Evolutionary conservation across 2,329 filamentous ascomycete genomes (phyloP), one percentile per base, ranked within the genome.

Genomic region (Beauveria medogensis): DNA sequence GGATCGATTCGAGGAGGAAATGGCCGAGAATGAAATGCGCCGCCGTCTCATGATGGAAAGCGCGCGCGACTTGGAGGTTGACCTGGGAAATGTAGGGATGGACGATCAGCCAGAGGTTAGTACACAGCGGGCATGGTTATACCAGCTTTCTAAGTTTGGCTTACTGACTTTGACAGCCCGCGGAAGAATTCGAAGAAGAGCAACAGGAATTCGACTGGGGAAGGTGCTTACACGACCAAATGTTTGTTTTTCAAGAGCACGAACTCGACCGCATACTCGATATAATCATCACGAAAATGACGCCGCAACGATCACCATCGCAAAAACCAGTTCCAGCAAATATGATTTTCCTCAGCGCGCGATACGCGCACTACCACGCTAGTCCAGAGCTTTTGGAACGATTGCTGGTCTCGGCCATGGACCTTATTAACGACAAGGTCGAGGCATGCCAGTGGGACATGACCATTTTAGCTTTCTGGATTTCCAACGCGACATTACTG

Each of bases 1-100:
- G 71, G 92, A 96, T 71, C 86, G 88, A 22, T 97, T 99, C 65
- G 94, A 99, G 73, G 93, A 97, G 71, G 94, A 99, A 72, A 88
- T 97, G 82, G 92, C 92, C 3, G 94, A 99, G 73, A 96, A 91
- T 67, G 94, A 97, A 74, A 86, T 97, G 83, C 91, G 93, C 71
- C 84, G 93, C 65, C 85, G 94, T 37, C 92, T 99, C 87, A 96
- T 99, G 92, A 97, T 97, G 93, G 94, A 99, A 72, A 99, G 94
- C 70, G 93, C 94, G 6, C 88, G 95, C 66, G 96, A 99, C 72
- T 80, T 99, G 41, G 94, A 99, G 73, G 94, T 99, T 47, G 94
- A 99, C 69, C 75, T 99, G 60, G 94, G 93, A 14, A 99, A 96
- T 68, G 84, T 99, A 61, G 94, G 94, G 34, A 87, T 99, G 68